phyloP scores from a whole-genome alignment of 2,329 filamentous ascomycete genomes.

The Aspergillus sp. region DNA sequence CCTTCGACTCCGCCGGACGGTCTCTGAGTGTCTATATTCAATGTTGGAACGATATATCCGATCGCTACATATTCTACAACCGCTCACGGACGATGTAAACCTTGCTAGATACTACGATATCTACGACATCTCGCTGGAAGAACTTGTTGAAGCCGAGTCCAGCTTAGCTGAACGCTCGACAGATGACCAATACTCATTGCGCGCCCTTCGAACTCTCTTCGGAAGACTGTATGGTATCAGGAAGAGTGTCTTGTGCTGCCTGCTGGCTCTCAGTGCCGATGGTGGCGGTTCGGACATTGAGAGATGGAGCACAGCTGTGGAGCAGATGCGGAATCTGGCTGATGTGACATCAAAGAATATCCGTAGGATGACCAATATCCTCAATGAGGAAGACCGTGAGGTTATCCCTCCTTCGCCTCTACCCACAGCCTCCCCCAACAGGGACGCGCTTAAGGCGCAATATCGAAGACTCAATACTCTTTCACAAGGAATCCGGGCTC shows the following conservation, averaged over 20 bases:
- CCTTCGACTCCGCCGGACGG: conserved; percentile 66
- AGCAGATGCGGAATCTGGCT: conserved; percentile 64
- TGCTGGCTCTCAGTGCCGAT: conserved; percentile 78
- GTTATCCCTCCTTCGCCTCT: conserved; percentile 48
- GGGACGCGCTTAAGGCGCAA: conserved; percentile 78
- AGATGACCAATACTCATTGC: conserved; percentile 70
- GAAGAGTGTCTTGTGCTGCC: conserved; percentile 79
- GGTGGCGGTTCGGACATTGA: conserved; percentile 69
- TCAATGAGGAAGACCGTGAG: conserved; percentile 72
- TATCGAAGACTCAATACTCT: conserved; percentile 81
- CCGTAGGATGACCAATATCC: conserved; percentile 59
- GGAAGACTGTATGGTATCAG: conserved; percentile 73
- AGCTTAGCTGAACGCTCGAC: conserved; percentile 60
- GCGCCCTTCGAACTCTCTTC: conserved; percentile 72
- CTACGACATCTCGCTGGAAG: conserved; percentile 69
- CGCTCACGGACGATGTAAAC: conserved; percentile 70
- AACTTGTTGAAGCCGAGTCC: conserved; percentile 62
- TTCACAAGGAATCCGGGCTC: conserved; percentile 79
- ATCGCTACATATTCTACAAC: conserved; percentile 61
- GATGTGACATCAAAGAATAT: conserved; percentile 56
- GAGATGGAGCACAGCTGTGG: conserved; percentile 71
- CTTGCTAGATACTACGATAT: conserved; percentile 90
- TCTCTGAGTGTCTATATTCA: conserved; percentile 63
- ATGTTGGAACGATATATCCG: conserved; percentile 67
- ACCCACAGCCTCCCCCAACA: conserved; percentile 64